Conservation (phyloP, 768 basidiomycete genomes). For the Termitomyces sp. region DNA sequence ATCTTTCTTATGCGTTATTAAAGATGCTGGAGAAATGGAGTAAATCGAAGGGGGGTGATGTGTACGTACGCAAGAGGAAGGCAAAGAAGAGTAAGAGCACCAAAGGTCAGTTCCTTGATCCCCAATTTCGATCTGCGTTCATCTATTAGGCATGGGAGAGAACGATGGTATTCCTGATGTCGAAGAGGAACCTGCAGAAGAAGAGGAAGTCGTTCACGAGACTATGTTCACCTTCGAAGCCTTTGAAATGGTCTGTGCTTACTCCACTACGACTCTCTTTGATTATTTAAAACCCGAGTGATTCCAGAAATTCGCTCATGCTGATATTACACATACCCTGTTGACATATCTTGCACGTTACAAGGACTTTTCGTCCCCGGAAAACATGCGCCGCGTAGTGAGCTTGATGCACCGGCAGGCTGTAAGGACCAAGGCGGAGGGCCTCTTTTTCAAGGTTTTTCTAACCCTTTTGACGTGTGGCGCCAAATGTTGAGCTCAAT, state of each 20-base stretch:
- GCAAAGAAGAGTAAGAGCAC: slow-evolving; percentile 47
- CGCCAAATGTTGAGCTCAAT: slow-evolving; percentile 13
- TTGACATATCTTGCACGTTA: slow-evolving; percentile 80
- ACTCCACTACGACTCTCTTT: slow-evolving; percentile 1
- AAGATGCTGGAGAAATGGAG: slow-evolving; percentile 87
- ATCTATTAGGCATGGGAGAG: slow-evolving; percentile 27
- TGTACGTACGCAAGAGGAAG: slow-evolving; percentile 71
- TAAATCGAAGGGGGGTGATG: slow-evolving; percentile 62
- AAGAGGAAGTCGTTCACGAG: slow-evolving; percentile 68
- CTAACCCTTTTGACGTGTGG: slow-evolving; percentile 12
- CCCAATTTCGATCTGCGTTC: background rate
- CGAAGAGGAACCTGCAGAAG: slow-evolving; percentile 58
- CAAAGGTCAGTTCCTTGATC: slow-evolving; percentile 29
- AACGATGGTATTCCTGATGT: slow-evolving; percentile 66
- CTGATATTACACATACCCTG: slow-evolving; percentile 81
- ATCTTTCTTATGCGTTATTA: slow-evolving; percentile 81
- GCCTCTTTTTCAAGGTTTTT: slow-evolving; percentile 88
- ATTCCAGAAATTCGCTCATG: slow-evolving; percentile 80
- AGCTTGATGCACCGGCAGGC: slow-evolving; percentile 87
- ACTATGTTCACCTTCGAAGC: slow-evolving; percentile 89
- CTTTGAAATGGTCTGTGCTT: slow-evolving; percentile 71
- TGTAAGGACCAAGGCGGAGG: slow-evolving; percentile 88
- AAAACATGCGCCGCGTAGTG: slow-evolving; percentile 89
- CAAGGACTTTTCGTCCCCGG: slow-evolving; percentile 71
- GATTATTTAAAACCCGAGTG: background rate